These are phyloP conservation scores for Taxillus chinensis DNA, from an alignment of 164 flowering plant species.

Conservation along the genomic window DNA sequence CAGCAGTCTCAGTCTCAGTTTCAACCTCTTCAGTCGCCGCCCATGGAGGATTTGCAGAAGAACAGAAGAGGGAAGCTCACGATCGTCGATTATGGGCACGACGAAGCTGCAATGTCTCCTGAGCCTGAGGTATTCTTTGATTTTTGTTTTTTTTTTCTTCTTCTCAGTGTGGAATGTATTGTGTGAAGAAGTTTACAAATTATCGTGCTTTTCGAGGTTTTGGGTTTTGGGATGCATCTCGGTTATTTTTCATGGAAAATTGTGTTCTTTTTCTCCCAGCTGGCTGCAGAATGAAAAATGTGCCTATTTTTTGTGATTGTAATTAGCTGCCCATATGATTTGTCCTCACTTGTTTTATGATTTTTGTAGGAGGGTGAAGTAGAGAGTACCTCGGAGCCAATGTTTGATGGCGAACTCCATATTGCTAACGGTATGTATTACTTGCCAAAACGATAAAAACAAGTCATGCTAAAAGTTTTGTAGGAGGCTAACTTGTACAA, in stretches of 20 bases:
- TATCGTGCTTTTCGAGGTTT: not conserved
- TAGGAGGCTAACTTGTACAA: no score
- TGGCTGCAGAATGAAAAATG: no score
- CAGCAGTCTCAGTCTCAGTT: constrained; percentile 7
- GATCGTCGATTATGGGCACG: constrained; percentile 82
- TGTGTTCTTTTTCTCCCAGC: no score
- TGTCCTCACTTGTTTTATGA: no score
- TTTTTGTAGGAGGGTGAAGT: constrained; percentile 55
- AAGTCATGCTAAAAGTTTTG: no score
- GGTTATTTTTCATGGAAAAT: no score
- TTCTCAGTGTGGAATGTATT: no score
- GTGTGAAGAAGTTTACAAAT: no score
- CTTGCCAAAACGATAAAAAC: no score
- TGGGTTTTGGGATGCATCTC: no score
- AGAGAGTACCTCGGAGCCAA: constrained; percentile 18
- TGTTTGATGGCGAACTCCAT: constrained; percentile 28
- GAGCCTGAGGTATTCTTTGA: constrained; percentile 58
- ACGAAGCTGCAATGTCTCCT: constrained; percentile 84
- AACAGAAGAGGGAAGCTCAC: constrained; percentile 24
- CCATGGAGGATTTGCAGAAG: constrained; percentile 6
- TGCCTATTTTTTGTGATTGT: no score
- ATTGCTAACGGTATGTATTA: constrained; percentile 27
- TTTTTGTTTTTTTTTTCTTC: not conserved
- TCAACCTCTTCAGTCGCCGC: constrained; percentile 7
- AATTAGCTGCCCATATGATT: no score